A percentile compares a stretch with the other conserved stretches of the same genome.
Conservation (phyloP, 768 basidiomycete species). For the Tricholoma bakamatsutake region DNA sequence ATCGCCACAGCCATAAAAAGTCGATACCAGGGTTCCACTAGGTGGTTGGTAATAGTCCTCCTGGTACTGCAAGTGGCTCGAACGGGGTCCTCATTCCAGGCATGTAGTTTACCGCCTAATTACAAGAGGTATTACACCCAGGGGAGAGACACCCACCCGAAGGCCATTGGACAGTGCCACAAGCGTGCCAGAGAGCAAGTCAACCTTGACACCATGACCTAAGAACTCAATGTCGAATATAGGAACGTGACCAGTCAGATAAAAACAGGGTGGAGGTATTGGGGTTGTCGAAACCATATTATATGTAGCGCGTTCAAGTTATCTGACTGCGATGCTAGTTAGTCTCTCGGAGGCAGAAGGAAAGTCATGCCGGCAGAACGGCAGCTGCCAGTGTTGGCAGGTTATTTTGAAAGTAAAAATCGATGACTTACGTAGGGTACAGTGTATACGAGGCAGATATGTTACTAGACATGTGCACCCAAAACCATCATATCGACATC, state of each 20-base stretch:
- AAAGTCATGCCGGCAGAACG: too few species aligned
- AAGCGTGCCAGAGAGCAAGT: conserved; percentile 2
- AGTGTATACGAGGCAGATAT: too few species aligned
- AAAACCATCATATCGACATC: too few species aligned
- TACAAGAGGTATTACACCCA: background rate
- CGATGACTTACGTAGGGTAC: too few species aligned
- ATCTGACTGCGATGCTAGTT: too few species aligned
- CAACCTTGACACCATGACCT: conserved; percentile 10
- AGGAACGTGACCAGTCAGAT: background rate
- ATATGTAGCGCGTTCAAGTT: too few species aligned
- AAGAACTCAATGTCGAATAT: conserved; percentile 9
- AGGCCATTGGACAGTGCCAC: conserved; percentile 21
- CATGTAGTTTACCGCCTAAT: conserved; percentile 28
- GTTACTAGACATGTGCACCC: too few species aligned
- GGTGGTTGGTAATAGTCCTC: conserved; percentile 29
- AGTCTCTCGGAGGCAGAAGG: too few species aligned
- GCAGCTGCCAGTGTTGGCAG: too few species aligned
- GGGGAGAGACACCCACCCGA: conserved; percentile 18
- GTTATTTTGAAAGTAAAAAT: too few species aligned
- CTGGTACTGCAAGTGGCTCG: conserved; percentile 31
- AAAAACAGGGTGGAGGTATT: background rate
- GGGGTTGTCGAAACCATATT: too few species aligned
- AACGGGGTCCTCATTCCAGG: conserved; percentile 37
- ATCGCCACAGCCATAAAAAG: conserved; percentile 33
- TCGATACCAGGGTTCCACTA: conserved; percentile 39